phyloP scores from a whole-genome alignment of 129 eudicot species.

The Centaurea solstitialis region DNA sequence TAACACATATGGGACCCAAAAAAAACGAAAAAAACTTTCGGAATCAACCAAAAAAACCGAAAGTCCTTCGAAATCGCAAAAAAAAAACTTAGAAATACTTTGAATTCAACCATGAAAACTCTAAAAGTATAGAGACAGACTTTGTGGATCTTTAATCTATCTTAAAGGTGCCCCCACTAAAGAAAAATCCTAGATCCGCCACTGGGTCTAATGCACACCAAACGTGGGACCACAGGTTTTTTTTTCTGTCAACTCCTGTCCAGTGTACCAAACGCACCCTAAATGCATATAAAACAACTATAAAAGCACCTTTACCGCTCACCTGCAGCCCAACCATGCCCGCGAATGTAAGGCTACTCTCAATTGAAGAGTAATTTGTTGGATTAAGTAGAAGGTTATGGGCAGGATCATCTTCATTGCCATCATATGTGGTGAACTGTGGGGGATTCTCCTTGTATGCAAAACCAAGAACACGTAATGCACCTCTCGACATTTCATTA shows the following conservation, averaged over 20 bases:
- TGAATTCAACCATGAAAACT: no score
- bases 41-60: no score
- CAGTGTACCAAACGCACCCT: not conserved
- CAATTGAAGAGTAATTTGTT: conserved; percentile 74
- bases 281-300: not conserved
- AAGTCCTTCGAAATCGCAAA: no score
- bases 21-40: no score
- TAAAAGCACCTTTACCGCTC: conserved; percentile 22
- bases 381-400: conserved; percentile 75
- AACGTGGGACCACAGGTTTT: not conserved
- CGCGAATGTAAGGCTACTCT: conserved; percentile 77
- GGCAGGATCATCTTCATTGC: conserved; percentile 86
- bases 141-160: no score
- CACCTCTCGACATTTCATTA: conserved; percentile 63
- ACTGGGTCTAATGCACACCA: not conserved
- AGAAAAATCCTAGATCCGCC: no score
- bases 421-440: conserved; percentile 69
- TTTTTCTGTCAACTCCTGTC: not conserved
- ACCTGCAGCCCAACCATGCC: conserved; percentile 95
- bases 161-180: no score
- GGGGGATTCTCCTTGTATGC: conserved; percentile 87
- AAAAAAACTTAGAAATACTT: no score
- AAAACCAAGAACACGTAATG: conserved; percentile 93
- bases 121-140: no score
- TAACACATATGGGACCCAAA: no score